Conservation (phyloP, 352 stramenopile genomes). For the Globisporangium cystogenes region DNA sequence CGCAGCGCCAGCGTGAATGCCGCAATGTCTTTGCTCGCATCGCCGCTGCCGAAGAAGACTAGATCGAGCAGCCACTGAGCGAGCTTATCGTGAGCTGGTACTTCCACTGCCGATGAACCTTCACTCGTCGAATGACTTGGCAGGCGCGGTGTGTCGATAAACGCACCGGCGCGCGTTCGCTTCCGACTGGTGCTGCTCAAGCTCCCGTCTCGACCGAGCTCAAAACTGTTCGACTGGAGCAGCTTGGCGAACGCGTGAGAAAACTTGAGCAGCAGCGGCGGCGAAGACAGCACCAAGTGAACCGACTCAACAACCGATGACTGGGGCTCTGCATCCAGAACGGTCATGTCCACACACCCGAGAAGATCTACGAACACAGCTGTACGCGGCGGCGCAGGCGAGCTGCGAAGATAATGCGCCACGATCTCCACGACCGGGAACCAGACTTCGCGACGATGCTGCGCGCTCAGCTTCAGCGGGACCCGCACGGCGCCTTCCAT, state of each 20-base stretch:
- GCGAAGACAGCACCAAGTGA: slow-evolving; percentile 12
- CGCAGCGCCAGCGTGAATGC: slow-evolving; percentile 28
- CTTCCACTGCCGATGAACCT: slow-evolving; percentile 4
- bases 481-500: not conserved
- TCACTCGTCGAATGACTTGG: not conserved
- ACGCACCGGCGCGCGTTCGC: slow-evolving; percentile 6
- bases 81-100: slow-evolving; percentile 24
- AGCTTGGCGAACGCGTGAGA: slow-evolving; percentile 10
- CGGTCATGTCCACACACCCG: slow-evolving; percentile 7
- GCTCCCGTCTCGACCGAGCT: slow-evolving; percentile 7
- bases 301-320: slow-evolving; percentile 6
- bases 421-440: slow-evolving; percentile 7
- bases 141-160: slow-evolving; percentile 4
- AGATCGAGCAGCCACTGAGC: slow-evolving; percentile 35
- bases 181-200: slow-evolving; percentile 13
- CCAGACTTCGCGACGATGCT: slow-evolving; percentile 4
- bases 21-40: slow-evolving; percentile 20
- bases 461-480: not conserved
- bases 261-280: slow-evolving; percentile 10
- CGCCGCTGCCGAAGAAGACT: slow-evolving; percentile 28
- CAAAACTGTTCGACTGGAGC: slow-evolving; percentile 13
- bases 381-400: not conserved
- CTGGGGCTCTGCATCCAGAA: not conserved
- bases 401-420: slow-evolving; percentile 6
- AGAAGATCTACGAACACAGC: slow-evolving; percentile 9